phyloP scores from a whole-genome alignment of 2,329 filamentous ascomycete species.

The Aspergillus bombycis region DNA sequence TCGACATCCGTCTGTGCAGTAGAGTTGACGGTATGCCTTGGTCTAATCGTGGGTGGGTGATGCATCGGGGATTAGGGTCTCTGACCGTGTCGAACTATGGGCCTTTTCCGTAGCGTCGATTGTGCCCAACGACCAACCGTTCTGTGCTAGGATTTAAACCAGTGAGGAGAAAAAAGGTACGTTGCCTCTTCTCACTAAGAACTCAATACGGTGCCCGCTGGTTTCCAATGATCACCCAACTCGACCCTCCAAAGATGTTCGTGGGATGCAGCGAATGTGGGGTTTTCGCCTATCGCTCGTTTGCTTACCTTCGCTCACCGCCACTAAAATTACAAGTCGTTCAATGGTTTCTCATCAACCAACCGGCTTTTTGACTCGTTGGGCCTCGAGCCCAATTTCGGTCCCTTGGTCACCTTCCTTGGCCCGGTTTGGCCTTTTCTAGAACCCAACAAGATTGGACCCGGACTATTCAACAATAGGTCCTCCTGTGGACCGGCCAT shows the following conservation, averaged over 20 bases:
- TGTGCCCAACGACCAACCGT: constrained; percentile 15
- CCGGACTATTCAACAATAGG: constrained; percentile 5
- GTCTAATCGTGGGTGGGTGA: constrained; percentile 5
- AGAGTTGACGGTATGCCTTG: neutral
- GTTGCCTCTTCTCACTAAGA: neutral
- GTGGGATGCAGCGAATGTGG: constrained; percentile 24
- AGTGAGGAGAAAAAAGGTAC: neutral
- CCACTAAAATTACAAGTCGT: constrained; percentile 20
- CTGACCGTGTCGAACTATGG: constrained; percentile 1
- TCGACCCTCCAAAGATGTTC: constrained; percentile 11
- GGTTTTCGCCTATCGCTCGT: constrained; percentile 29
- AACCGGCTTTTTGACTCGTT: constrained; percentile 16
- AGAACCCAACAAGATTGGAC: constrained; percentile 18
- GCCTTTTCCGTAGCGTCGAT: constrained; percentile 7
- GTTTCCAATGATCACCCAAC: constrained; percentile 13
- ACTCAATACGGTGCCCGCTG: neutral
- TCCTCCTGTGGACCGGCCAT: neutral
- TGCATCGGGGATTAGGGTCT: constrained; percentile 12
- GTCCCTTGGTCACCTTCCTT: constrained; percentile 5
- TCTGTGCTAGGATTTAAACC: constrained; percentile 5
- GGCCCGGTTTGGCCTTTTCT: constrained; percentile 19
- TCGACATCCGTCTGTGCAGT: constrained; percentile 20
- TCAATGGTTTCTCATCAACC: constrained; percentile 5
- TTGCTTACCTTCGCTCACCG: constrained; percentile 25
- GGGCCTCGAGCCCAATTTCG: constrained; percentile 8